Evolutionary conservation across 106 monocot genomes (phyloP).

Genomic region (Acorus calamus): DNA sequence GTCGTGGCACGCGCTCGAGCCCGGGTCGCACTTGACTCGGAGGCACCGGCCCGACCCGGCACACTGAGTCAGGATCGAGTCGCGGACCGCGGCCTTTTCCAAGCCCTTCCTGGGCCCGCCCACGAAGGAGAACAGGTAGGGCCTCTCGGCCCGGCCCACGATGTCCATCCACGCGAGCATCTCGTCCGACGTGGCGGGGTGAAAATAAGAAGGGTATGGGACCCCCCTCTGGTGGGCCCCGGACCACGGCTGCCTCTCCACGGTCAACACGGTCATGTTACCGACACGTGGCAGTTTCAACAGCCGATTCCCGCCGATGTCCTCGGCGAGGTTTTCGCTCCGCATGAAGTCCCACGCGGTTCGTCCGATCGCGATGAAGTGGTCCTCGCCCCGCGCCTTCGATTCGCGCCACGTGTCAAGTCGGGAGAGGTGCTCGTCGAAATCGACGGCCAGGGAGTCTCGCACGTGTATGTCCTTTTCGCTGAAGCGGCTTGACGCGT

Average conservation of each 20-base stretch:
- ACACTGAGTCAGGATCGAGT: slow-evolving; percentile 34
- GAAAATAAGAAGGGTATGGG: slow-evolving; percentile 58
- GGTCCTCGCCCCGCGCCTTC: slow-evolving; percentile 26
- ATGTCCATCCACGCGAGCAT: slow-evolving; percentile 20
- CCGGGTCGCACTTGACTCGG: slow-evolving; percentile 25
- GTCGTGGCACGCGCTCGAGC: slow-evolving; percentile 27
- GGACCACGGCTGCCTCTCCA: slow-evolving; percentile 44
- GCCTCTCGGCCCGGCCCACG: slow-evolving; percentile 7
- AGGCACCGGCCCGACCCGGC: slow-evolving; percentile 27
- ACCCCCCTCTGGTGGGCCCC: slow-evolving; percentile 41
- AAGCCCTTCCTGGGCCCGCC: slow-evolving; percentile 28
- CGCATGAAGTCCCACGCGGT: slow-evolving; percentile 68
- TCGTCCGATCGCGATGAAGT: slow-evolving; percentile 49
- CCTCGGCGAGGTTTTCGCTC: background rate
- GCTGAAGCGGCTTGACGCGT: slow-evolving; percentile 30
- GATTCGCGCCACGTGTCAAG: slow-evolving; percentile 7
- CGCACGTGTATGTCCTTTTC: slow-evolving; percentile 14
- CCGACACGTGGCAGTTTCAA: slow-evolving; percentile 18
- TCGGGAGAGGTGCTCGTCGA: slow-evolving; percentile 11
- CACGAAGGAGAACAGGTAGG: slow-evolving; percentile 46
- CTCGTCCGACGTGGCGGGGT: slow-evolving; percentile 22
- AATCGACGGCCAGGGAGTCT: slow-evolving; percentile 26
- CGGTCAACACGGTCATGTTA: slow-evolving; percentile 48
- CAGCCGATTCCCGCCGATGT: slow-evolving; percentile 37
- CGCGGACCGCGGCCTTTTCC: slow-evolving; percentile 29